Conservation (phyloP, 352 stramenopile species). For the Thalassiosira pacifica region DNA sequence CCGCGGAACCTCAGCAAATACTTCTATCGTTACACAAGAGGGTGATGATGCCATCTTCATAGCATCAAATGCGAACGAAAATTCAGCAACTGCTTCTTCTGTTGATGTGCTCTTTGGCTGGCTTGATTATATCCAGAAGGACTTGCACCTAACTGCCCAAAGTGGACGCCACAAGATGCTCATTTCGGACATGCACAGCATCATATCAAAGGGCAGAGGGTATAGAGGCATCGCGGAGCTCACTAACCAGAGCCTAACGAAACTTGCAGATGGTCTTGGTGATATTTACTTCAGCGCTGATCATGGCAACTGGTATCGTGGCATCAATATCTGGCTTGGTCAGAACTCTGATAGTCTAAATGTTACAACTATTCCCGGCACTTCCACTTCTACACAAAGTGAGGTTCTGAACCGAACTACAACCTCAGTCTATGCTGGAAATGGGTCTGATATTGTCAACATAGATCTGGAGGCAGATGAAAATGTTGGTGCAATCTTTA, state of each 20-base stretch:
- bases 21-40: slow-evolving; percentile 35
- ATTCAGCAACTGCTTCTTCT: slow-evolving; percentile 24
- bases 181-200: slow-evolving; percentile 61
- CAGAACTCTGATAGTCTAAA: too few species aligned
- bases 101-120: slow-evolving; percentile 54
- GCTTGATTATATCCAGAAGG: slow-evolving; percentile 61
- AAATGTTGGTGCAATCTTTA: slow-evolving; percentile 39
- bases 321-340: too few species aligned
- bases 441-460: slow-evolving; percentile 49
- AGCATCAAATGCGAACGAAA: slow-evolving; percentile 59
- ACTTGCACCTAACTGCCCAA: slow-evolving; percentile 50
- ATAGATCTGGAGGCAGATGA: slow-evolving; percentile 35
- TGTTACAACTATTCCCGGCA: too few species aligned
- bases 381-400: slow-evolving; percentile 31
- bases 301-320: slow-evolving; percentile 52
- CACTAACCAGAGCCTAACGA: slow-evolving; percentile 36
- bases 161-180: slow-evolving; percentile 55
- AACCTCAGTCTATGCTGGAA: slow-evolving; percentile 59
- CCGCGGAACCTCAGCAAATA: slow-evolving; percentile 56
- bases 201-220: slow-evolving; percentile 44
- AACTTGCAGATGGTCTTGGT: slow-evolving; percentile 51
- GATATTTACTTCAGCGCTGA: slow-evolving; percentile 59
- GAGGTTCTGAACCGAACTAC: slow-evolving; percentile 3
- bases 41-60: slow-evolving; percentile 64
- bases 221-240: slow-evolving; percentile 25